Evolutionary conservation across 306 rosid species (phyloP).

Genomic region (Dryas octopetala): DNA sequence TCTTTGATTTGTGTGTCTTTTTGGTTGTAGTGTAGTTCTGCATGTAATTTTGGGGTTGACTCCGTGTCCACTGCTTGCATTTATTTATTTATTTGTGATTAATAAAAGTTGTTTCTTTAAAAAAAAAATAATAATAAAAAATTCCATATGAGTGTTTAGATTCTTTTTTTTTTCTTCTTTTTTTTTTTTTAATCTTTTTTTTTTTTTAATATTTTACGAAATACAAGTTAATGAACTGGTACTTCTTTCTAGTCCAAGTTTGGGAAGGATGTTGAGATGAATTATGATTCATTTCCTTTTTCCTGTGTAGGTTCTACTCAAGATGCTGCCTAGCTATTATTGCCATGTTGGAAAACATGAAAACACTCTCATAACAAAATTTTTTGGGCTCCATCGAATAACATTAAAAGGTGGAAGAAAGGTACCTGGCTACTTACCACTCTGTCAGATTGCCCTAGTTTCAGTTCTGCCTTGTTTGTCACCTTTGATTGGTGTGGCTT

Average conservation of each 20-base stretch:
- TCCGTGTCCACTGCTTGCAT: too few species aligned
- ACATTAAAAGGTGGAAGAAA: slow-evolving; percentile 71
- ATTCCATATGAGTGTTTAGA: too few species aligned
- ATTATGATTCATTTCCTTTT: slow-evolving; percentile 9
- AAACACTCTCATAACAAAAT: slow-evolving; percentile 91
- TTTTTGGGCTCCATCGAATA: slow-evolving; percentile 91
- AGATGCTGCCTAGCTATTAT: slow-evolving; percentile 88
- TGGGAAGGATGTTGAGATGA: background rate
- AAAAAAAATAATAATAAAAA: too few species aligned
- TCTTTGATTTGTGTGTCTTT: too few species aligned
- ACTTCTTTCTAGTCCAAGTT: background rate
- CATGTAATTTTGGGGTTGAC: too few species aligned
- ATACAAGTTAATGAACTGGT: background rate
- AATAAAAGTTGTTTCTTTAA: too few species aligned
- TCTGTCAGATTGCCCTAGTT: slow-evolving; percentile 24
- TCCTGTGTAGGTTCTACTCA: slow-evolving; percentile 65
- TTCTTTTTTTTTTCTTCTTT: too few species aligned
- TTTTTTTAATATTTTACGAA: too few species aligned
- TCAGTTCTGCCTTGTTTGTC: slow-evolving; percentile 20
- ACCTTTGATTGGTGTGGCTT: slow-evolving; percentile 15
- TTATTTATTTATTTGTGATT: too few species aligned
- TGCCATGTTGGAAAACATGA: slow-evolving; percentile 68
- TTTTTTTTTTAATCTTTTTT: too few species aligned
- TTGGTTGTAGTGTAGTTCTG: too few species aligned
- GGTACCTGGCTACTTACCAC: slow-evolving; percentile 43